Percentiles rank a stretch among this genome's conserved stretches.
Evolutionary conservation across 2,329 filamentous ascomycete genomes (phyloP).

Genomic region (Herpotrichia juniperi): DNA sequence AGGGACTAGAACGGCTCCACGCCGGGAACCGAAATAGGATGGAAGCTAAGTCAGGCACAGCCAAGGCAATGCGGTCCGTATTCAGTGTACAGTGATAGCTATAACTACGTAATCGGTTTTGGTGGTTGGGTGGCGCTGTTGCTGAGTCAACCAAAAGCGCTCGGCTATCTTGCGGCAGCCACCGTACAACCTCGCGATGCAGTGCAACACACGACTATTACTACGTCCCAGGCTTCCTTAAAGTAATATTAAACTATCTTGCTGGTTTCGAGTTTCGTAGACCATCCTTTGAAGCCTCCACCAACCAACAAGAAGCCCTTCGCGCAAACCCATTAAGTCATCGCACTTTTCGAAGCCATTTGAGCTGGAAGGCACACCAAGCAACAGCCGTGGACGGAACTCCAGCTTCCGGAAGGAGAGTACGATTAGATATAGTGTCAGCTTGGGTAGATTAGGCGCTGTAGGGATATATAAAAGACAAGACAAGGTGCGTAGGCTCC

Average conservation of each 20-base stretch:
- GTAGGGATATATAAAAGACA: constrained; percentile 11
- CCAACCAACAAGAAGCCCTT: constrained; percentile 19
- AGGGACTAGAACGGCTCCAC: too few species aligned
- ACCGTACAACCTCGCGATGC: neutral
- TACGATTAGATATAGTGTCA: constrained; percentile 14
- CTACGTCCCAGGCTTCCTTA: neutral
- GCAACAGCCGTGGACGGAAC: constrained; percentile 12
- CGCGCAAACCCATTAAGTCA: constrained; percentile 13
- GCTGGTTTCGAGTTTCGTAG: constrained; percentile 15
- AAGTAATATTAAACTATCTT: neutral
- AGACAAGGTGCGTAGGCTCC: too few species aligned
- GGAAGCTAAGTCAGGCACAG: too few species aligned
- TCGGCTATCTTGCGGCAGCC: neutral
- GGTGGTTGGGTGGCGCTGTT: neutral
- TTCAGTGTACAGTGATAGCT: too few species aligned
- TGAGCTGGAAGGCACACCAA: constrained; percentile 13
- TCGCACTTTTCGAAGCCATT: constrained; percentile 20
- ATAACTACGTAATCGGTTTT: neutral
- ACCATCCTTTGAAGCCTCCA: constrained; percentile 17
- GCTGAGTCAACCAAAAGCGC: neutral
- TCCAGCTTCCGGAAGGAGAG: constrained; percentile 12
- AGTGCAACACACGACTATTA: neutral
- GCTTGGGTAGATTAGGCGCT: constrained; percentile 9
- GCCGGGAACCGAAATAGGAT: too few species aligned
- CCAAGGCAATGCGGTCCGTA: too few species aligned